Base-by-base conservation (phyloP, 495 filamentous ascomycete species). In the Neurospora tetraspora region DNA sequence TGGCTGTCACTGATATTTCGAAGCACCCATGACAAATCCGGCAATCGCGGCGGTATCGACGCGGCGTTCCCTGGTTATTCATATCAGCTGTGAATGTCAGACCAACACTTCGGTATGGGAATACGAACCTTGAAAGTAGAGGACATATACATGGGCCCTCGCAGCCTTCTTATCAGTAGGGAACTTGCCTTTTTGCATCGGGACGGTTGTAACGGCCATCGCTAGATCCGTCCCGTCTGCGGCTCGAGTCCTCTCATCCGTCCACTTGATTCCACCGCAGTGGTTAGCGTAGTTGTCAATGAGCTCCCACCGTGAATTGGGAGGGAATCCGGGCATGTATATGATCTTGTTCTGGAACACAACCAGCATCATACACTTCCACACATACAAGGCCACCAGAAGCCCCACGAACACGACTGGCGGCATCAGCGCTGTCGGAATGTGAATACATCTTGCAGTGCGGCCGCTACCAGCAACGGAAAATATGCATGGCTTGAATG, bases 261-360 rank as follows among this genome's bases (percentile, higher is more conserved):
- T 76, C 93, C 93, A 96, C 38, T 74, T 42, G 23, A 94, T 84
- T 7, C 88, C 88, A 14, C 79, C 80, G 74, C 88, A 93, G 85
- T 80, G 6, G 77, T 69, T 39, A 4, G 80, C 81, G 77, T 93
- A 93, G 69, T 91, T 87, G 3, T 79, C 76, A 36, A 94, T 90
- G 61, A 77, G 88, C 78, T 91, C 88, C 39, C 83, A 73, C 9
- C 88, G 82, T 1, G 87, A 80, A 76, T 83, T 86, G 2, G 91
- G 91, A 12, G 91, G 91, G 9, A 93, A 74, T 39, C 88, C 89
- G 0, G 92, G 90, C 81, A 94, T 92, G 80, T 94, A 94, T 68
- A 95, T 89, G 72, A 96, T 93, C 73, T 93, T 92, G 77, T 94
- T 92, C 80, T 94, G 93, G 77, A 95, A 90, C 6, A 91, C 74